Conservation (phyloP, 2,329 filamentous ascomycete species). For the Didymella lethalis region DNA sequence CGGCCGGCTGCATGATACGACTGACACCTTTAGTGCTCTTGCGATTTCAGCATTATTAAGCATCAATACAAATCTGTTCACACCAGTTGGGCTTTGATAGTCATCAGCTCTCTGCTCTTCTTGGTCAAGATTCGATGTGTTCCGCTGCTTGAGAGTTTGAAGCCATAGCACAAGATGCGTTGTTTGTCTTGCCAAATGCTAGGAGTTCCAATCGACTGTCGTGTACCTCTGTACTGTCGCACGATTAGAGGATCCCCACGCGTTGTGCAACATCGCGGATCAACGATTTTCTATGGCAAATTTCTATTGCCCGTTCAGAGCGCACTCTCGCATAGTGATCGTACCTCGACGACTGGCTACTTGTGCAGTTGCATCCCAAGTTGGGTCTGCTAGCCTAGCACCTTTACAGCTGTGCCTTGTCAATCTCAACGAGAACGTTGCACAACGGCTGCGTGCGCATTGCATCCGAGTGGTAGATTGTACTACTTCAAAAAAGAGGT, state of each 20-base stretch:
- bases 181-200: neutral
- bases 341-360: neutral
- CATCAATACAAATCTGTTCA: neutral
- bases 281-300: neutral
- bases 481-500: constrained; percentile 13
- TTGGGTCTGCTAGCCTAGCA: neutral
- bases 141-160: neutral
- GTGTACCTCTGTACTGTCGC: neutral
- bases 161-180: neutral
- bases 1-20: constrained; percentile 19
- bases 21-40: neutral
- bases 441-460: constrained; percentile 9
- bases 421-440: neutral
- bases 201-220: no score
- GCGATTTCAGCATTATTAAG: neutral
- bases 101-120: neutral
- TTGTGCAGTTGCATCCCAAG: neutral
- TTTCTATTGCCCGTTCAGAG: neutral
- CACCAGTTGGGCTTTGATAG: neutral
- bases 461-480: constrained; percentile 1
- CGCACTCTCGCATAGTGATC: neutral
- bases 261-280: constrained; percentile 19
- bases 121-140: no score
- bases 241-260: constrained; percentile 12
- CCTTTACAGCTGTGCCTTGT: neutral